Evolutionary conservation across 805 yeast genomes (phyloP).

Genomic region (Barnettozyma populi): DNA sequence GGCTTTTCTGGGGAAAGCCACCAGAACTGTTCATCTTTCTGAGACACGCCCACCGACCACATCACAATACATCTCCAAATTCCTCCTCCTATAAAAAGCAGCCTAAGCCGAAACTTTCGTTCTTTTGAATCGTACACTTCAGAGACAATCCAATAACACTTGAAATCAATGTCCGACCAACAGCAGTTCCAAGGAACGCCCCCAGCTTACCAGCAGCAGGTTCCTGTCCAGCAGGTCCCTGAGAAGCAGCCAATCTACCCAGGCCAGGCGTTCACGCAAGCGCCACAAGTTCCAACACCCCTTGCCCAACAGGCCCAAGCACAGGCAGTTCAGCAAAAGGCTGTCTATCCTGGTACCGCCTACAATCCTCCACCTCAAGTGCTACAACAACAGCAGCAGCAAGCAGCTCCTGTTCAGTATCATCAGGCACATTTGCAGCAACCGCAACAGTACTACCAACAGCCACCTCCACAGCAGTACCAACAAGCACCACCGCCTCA

Average conservation of each 20-base stretch:
- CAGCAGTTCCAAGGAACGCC: not conserved
- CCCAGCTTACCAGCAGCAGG: not conserved
- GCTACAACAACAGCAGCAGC: not conserved
- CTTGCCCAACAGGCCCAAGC: not conserved
- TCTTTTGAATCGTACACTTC: not conserved
- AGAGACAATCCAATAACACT: not conserved
- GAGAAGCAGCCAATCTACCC: not conserved
- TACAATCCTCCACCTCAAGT: not conserved
- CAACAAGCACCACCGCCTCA: not conserved
- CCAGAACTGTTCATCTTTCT: too few relatives aligned
- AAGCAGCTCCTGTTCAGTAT: not conserved
- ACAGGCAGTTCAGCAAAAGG: not conserved
- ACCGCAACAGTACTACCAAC: conserved; percentile 1
- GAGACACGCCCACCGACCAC: too few relatives aligned
- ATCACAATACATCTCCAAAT: too few relatives aligned
- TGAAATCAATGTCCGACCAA: not conserved
- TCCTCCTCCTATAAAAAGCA: not conserved
- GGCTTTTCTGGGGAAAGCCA: too few relatives aligned
- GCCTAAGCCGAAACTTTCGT: not conserved
- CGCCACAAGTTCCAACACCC: not conserved
- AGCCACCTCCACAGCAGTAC: not conserved
- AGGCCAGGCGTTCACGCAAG: not conserved
- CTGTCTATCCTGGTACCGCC: not conserved
- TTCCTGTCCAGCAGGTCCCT: too few relatives aligned
- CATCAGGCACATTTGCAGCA: not conserved